Conservation (phyloP, 163 green algal species). For the Chloromonas sp. region DNA sequence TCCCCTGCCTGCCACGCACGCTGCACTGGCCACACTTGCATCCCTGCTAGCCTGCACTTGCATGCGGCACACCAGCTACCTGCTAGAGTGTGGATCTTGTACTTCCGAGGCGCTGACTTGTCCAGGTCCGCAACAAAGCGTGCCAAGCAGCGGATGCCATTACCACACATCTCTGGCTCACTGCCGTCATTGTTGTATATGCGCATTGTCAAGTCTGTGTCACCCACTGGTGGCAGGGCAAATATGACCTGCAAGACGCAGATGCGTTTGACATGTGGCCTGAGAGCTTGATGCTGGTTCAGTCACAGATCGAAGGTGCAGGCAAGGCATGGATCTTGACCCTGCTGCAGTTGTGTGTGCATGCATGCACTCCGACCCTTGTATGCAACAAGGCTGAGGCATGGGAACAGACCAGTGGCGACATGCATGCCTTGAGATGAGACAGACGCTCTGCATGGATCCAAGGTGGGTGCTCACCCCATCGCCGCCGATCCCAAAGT, state of each 20-base stretch:
- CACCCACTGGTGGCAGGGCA: conserved; percentile 68
- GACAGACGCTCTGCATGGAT: background rate
- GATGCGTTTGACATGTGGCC: too few species aligned
- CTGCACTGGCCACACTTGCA: background rate
- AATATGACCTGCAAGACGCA: conserved; percentile 80
- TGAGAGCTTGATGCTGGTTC: too few species aligned
- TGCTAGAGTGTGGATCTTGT: conserved; percentile 88
- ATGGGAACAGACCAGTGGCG: background rate
- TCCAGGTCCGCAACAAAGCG: conserved; percentile 87
- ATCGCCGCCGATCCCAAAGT: conserved; percentile 96
- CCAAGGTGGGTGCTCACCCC: conserved; percentile 60
- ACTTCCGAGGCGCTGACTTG: conserved; percentile 37
- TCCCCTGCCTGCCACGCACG: too few species aligned
- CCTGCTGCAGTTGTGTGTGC: background rate
- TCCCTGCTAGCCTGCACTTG: background rate
- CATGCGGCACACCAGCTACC: conserved; percentile 23
- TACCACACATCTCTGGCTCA: conserved; percentile 99
- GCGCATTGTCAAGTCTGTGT: conserved; percentile 91
- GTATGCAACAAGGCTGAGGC: background rate
- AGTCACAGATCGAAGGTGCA: too few species aligned
- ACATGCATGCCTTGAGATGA: background rate
- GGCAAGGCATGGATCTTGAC: background rate
- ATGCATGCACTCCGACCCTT: background rate
- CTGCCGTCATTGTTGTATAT: conserved; percentile 97
- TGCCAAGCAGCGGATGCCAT: conserved; percentile 96